A percentile compares a stretch with the other conserved stretches of the same genome.
Conservation (phyloP, 768 basidiomycete species). For the Hygrocybe punicea region DNA sequence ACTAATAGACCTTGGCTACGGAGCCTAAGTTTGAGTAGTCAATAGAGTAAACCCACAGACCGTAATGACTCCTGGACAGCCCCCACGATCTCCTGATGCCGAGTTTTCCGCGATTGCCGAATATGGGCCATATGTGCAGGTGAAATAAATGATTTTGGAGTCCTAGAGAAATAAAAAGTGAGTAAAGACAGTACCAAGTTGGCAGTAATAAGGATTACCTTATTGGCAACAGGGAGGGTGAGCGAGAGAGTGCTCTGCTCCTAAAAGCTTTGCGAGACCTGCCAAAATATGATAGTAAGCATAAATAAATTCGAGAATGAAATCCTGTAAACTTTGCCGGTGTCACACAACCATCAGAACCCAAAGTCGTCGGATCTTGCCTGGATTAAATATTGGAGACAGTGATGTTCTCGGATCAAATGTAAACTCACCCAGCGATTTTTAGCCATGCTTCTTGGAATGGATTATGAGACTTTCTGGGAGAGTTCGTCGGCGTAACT, state of each 20-base stretch:
- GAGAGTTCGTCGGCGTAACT: not conserved
- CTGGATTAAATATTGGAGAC: not conserved
- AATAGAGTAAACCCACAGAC: not conserved
- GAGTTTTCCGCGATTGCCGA: not conserved
- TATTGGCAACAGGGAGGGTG: not conserved
- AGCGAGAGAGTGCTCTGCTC: not conserved
- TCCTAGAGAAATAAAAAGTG: not conserved
- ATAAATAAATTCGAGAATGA: not conserved
- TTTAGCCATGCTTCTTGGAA: constrained; percentile 4
- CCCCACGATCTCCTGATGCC: not conserved
- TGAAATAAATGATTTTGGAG: not conserved
- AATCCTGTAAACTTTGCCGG: not conserved
- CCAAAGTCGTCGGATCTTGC: not conserved
- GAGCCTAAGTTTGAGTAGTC: not conserved
- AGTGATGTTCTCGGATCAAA: not conserved
- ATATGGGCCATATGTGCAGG: not conserved
- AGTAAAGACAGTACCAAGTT: not conserved
- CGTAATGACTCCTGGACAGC: not conserved
- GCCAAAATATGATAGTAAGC: no score
- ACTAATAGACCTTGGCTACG: not conserved
- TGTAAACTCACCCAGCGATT: not conserved
- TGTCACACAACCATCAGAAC: not conserved
- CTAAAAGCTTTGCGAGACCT: not conserved
- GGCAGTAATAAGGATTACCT: not conserved
- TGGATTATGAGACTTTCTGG: not conserved